phyloP scores from a whole-genome alignment of 306 rosid species.

The Gastrolobium villosum region DNA sequence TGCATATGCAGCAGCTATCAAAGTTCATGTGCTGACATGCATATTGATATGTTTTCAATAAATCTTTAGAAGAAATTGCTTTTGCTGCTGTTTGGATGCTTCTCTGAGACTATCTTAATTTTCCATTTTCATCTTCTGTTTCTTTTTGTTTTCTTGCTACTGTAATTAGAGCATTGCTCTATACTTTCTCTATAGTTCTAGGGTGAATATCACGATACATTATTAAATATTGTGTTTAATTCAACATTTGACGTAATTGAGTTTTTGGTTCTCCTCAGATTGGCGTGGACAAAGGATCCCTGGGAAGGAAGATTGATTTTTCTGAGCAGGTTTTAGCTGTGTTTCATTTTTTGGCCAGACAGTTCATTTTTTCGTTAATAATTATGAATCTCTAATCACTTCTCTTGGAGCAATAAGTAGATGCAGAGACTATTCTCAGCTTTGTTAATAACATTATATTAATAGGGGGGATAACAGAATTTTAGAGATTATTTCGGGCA shows the following conservation, averaged over 20 bases:
- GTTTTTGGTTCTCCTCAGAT: slow-evolving; percentile 57
- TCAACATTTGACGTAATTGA: neutral
- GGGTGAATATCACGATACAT: neutral
- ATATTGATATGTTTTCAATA: neutral
- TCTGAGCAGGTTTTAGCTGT: slow-evolving; percentile 68
- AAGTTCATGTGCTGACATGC: slow-evolving; percentile 1
- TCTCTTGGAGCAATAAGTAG: slow-evolving; percentile 3
- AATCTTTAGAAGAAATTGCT: slow-evolving; percentile 4
- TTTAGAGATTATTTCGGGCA: too few species aligned
- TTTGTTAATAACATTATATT: too few species aligned
- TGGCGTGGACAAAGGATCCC: slow-evolving; percentile 93
- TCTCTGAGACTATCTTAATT: neutral
- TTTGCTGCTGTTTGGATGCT: slow-evolving; percentile 18
- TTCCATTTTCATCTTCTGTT: too few species aligned
- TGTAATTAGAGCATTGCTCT: too few species aligned
- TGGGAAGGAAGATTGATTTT: slow-evolving; percentile 72
- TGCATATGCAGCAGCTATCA: neutral
- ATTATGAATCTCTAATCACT: slow-evolving; percentile 12
- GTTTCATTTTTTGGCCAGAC: neutral
- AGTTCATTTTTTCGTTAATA: neutral
- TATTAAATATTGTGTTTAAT: neutral
- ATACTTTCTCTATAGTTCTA: too few species aligned
- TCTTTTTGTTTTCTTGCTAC: too few species aligned
- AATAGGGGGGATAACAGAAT: too few species aligned
- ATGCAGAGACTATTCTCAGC: neutral